Evolutionary conservation across 2,329 filamentous ascomycete species (phyloP).

Genomic region (Aspergillus fijiensis): DNA sequence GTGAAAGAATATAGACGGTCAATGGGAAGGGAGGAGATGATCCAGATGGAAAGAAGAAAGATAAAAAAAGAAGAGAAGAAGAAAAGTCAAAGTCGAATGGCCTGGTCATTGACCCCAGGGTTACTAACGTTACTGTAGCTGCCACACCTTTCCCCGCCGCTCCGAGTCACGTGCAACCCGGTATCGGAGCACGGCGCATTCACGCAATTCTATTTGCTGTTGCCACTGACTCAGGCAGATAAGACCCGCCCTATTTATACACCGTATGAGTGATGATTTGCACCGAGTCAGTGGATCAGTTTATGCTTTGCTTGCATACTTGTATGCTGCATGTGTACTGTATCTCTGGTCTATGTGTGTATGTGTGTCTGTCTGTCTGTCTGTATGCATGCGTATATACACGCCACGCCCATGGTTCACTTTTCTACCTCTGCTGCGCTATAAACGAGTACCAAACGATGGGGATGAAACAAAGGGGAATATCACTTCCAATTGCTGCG

Average conservation of each 20-base stretch:
- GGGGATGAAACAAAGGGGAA: slow-evolving; percentile 2
- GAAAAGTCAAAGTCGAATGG: slow-evolving; percentile 17
- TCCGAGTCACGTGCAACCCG: slow-evolving; percentile 26
- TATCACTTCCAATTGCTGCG: slow-evolving; percentile 3
- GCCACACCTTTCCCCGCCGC: not conserved
- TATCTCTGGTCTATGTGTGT: not conserved
- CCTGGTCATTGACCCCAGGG: not conserved
- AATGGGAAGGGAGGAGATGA: not conserved
- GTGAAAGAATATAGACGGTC: slow-evolving; percentile 20
- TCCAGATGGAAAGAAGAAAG: slow-evolving; percentile 14
- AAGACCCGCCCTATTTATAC: not conserved
- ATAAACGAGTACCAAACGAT: slow-evolving; percentile 1
- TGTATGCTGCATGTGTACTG: too few species aligned
- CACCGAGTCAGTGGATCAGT: too few species aligned
- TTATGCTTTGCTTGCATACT: too few species aligned
- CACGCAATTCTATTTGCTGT: not conserved
- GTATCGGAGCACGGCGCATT: slow-evolving; percentile 24
- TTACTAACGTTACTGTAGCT: not conserved
- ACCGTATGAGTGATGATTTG: not conserved
- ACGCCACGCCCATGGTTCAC: not conserved
- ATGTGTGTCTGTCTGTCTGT: not conserved
- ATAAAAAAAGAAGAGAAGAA: slow-evolving; percentile 5
- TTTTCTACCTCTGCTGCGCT: not conserved
- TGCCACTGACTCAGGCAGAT: not conserved
- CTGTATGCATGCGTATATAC: not conserved